Base-by-base conservation (phyloP, 306 rosid species). In the Gynostemma pentaphyllum region DNA sequence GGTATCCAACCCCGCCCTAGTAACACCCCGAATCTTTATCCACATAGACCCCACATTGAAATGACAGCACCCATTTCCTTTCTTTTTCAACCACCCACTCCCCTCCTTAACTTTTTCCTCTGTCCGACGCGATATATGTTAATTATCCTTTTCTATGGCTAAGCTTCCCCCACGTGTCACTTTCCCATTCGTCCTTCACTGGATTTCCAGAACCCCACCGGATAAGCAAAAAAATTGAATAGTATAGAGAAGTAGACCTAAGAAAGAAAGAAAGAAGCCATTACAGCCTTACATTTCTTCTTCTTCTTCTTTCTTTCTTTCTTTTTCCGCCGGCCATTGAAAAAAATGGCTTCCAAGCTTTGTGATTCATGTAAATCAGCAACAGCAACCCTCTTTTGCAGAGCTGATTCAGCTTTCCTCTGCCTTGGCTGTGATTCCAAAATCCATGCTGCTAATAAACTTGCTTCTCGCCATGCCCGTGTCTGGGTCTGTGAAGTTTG, bases 351-450 rank as follows among this genome's bases (percentile, higher is more conserved):
- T 1, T 86, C 95, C 15, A 92, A 88, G 85, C 88, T 86, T n/a
- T 92, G 99, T n/a, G 99, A 92, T 55, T 88, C 87, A 0, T 92
- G 96, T 76, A 84, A 88, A 42, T 80, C 94, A 30, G 88, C 96
- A n/a, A 67, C 85, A 6, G 94, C 94, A 4, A 82, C 90, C 12
- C 76, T 88, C 47, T 92, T 80, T 73, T 92, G 99, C 86, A 85
- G 96, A 1, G 87, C 96, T 0, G 95, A 92, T 83, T 76, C 96
- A 10, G 95, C 96, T 51, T 92, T 84, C 62, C 96, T 92, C 40
- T 92, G 99, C 74, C 47, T 56, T 3, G 73, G 69, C 49, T 88
- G 96, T 10, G 96, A 88, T 65, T 67, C 88, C 64, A 72, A 84
- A 24, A 70, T 92, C 66, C 96, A 92, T 66, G 90, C 94, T 4